Evolutionary conservation across 1,284 basidiomycete genomes (phyloP).

Genomic region (Amylostereum areolatum): DNA sequence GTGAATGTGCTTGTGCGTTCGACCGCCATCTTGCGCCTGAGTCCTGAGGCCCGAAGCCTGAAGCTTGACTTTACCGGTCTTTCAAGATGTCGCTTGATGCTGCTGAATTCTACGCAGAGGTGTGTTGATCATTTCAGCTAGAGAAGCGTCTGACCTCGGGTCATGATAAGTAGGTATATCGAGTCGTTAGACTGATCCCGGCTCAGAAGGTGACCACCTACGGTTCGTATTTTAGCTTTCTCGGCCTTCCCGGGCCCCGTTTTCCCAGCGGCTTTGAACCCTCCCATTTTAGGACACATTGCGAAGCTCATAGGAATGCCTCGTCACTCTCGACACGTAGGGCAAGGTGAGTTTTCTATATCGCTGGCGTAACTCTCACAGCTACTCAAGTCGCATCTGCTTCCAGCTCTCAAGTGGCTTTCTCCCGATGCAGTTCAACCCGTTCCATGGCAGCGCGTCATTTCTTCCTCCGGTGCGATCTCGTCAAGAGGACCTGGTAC

Average conservation of each 20-base stretch:
- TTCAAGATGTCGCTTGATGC: constrained; percentile 47
- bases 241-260: neutral
- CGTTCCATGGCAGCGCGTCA: constrained; percentile 73
- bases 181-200: constrained; percentile 61
- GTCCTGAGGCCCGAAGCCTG: too few relatives aligned
- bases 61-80: too few relatives aligned
- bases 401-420: constrained; percentile 63
- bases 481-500: constrained; percentile 79
- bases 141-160: neutral
- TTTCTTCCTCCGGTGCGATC: constrained; percentile 62
- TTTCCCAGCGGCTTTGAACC: neutral
- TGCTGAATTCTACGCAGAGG: constrained; percentile 61
- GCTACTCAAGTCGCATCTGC: neutral
- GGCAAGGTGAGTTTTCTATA: constrained; percentile 55
- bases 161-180: constrained; percentile 51
- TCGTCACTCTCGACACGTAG: constrained; percentile 76
- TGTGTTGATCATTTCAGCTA: constrained; percentile 22
- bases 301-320: constrained; percentile 83
- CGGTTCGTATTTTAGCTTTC: constrained; percentile 33
- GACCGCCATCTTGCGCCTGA: too few relatives aligned
- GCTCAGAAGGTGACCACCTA: constrained; percentile 61
- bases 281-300: constrained; percentile 55
- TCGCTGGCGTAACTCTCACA: neutral
- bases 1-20: too few relatives aligned
- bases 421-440: constrained; percentile 51